Evolutionary conservation across 2,329 filamentous ascomycete species (phyloP).

Genomic region (Albophoma yamanashiensis): DNA sequence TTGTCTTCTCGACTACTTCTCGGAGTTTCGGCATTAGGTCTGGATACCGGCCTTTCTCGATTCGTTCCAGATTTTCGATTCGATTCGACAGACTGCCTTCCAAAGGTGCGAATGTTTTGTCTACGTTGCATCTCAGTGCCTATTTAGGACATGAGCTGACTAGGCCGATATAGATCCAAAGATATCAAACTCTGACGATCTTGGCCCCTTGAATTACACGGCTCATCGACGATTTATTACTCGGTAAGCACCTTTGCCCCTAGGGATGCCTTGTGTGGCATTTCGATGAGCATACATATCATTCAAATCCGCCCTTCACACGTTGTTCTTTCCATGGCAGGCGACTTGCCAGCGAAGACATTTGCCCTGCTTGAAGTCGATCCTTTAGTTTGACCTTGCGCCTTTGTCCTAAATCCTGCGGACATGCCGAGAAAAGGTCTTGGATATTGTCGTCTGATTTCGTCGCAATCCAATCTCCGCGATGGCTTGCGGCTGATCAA

Average conservation of each 20-base stretch:
- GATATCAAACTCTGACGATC: no score
- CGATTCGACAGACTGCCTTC: slow-evolving; percentile 14
- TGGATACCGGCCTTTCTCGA: slow-evolving; percentile 23
- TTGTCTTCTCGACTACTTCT: slow-evolving; percentile 25
- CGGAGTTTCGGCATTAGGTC: slow-evolving; percentile 25
- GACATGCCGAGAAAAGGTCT: not conserved
- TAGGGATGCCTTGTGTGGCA: no score
- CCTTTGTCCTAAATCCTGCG: not conserved
- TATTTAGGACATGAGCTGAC: no score
- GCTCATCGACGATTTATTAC: not conserved
- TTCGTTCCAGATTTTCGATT: slow-evolving; percentile 18
- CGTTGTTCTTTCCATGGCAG: not conserved
- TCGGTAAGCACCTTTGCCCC: not conserved
- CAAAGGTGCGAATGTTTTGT: no score
- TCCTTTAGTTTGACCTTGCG: not conserved
- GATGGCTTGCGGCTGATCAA: not conserved
- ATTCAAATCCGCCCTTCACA: not conserved
- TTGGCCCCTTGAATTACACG: not conserved
- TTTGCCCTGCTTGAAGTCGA: not conserved
- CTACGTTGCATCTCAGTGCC: no score
- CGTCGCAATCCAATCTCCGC: not conserved
- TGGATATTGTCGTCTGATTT: not conserved
- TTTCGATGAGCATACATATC: not conserved
- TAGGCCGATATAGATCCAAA: no score
- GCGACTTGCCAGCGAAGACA: not conserved